Conservation (phyloP, 306 rosid genomes). For the Cajanus cajan region DNA sequence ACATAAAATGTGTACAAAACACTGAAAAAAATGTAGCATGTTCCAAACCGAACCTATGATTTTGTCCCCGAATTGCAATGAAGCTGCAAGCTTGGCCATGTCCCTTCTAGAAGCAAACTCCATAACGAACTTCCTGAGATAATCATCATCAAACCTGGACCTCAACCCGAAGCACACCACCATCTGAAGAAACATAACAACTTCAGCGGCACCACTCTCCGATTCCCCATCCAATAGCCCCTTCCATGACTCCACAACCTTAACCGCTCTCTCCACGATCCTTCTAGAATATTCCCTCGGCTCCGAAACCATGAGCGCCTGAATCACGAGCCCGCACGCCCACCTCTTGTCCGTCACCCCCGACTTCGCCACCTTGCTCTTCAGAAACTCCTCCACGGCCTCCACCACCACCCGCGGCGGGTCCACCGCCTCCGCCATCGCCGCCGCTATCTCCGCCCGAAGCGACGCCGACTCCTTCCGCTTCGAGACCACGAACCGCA, state of each 20-base stretch:
- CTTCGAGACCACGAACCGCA: constrained; percentile 58
- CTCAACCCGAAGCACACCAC: constrained; percentile 58
- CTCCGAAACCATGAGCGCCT: constrained; percentile 56
- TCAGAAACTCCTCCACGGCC: constrained; percentile 58
- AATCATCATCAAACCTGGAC: constrained; percentile 45
- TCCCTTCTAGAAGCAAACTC: constrained; percentile 70
- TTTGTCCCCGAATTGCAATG: constrained; percentile 52
- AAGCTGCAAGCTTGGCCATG: constrained; percentile 74
- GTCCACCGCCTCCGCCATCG: constrained; percentile 75
- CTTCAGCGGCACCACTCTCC: constrained; percentile 66
- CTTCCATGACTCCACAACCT: constrained; percentile 63
- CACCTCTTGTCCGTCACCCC: constrained; percentile 81
- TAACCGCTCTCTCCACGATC: constrained; percentile 50
- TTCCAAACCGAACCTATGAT: constrained; percentile 54
- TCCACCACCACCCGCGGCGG: constrained; percentile 61
- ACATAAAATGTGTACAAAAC: too few species aligned
- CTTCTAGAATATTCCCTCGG: constrained; percentile 42
- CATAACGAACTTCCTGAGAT: constrained; percentile 57
- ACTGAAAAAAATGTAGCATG: not conserved
- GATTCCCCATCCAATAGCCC: constrained; percentile 43
- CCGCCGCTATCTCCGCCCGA: constrained; percentile 54
- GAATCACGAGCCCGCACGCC: constrained; percentile 78
- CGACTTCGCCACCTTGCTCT: constrained; percentile 46
- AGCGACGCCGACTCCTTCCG: constrained; percentile 67
- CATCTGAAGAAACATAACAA: constrained; percentile 77